These are phyloP conservation scores for Auxenochlorella protothecoides DNA, from an alignment of 139 green algal species.

Conservation along the genomic window DNA sequence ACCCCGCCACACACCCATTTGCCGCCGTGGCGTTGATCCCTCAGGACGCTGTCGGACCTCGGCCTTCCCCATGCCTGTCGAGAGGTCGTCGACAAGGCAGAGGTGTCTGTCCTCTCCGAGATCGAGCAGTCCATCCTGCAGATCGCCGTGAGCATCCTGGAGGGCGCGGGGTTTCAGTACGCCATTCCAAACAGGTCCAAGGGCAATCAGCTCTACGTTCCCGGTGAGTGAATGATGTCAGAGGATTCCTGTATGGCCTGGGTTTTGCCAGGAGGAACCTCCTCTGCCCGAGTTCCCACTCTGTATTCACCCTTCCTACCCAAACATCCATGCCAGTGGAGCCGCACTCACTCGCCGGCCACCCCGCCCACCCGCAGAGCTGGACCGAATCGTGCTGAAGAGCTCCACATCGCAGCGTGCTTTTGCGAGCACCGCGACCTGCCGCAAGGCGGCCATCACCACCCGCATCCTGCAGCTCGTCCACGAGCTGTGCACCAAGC, in stretches of 20 bases:
- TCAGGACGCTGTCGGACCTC: conserved; percentile 44
- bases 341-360: not conserved
- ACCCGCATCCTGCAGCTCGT: conserved; percentile 78
- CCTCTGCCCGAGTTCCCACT: too few species aligned
- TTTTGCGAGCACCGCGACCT: conserved; percentile 71
- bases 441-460: conserved; percentile 74
- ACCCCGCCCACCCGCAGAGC: conserved; percentile 31
- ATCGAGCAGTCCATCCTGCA: conserved; percentile 61
- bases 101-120: conserved; percentile 61
- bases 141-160: conserved; percentile 52
- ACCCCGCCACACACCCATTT: not conserved
- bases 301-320: too few species aligned
- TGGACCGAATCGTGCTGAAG: conserved; percentile 89
- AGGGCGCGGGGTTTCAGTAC: conserved; percentile 25
- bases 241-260: not conserved
- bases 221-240: conserved; percentile 5
- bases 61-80: conserved; percentile 42
- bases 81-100: conserved; percentile 73
- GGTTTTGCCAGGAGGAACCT: too few species aligned
- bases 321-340: not conserved
- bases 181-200: conserved; percentile 69
- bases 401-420: conserved; percentile 52
- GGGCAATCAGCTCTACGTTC: conserved; percentile 69
- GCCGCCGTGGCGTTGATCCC: not conserved
- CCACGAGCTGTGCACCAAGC: conserved; percentile 53